Evolutionary conservation across 805 yeast genomes (phyloP).

Genomic region (Geotrichum ghanense): DNA sequence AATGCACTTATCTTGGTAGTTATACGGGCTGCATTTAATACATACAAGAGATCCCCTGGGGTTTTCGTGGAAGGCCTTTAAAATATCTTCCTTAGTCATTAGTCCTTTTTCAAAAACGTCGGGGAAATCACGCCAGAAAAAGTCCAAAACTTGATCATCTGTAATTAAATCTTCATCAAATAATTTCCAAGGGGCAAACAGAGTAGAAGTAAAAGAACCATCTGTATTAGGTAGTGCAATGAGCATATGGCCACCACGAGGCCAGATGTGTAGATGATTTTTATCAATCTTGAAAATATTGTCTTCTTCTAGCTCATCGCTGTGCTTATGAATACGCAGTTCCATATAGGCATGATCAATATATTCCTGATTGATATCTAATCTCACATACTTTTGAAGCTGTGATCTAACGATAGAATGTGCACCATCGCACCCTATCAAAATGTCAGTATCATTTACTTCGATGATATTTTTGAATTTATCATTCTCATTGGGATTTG

Average conservation of each 20-base stretch:
- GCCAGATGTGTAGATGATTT: constrained; percentile 88
- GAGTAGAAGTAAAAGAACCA: constrained; percentile 81
- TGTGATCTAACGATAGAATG: constrained; percentile 62
- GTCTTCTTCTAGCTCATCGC: constrained; percentile 36
- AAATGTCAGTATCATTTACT: constrained; percentile 37
- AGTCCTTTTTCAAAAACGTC: constrained; percentile 51
- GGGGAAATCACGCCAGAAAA: constrained; percentile 52
- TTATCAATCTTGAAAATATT: constrained; percentile 44
- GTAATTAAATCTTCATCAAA: constrained; percentile 38
- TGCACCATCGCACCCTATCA: constrained; percentile 83
- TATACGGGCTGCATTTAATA: constrained; percentile 58
- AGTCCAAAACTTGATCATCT: constrained; percentile 35
- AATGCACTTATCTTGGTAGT: constrained; percentile 48
- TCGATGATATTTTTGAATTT: constrained; percentile 5
- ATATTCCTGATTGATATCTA: constrained; percentile 65
- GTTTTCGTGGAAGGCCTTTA: constrained; percentile 39
- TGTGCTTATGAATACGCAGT: constrained; percentile 37
- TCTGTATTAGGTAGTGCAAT: constrained; percentile 80
- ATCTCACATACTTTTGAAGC: constrained; percentile 51
- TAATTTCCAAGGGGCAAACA: constrained; percentile 69
- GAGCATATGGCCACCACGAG: constrained; percentile 73
- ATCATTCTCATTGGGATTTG: constrained; percentile 5
- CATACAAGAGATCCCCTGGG: constrained; percentile 77
- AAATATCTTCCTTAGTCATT: constrained; percentile 49
- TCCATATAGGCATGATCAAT: constrained; percentile 80